Percentiles rank a stretch among this genome's conserved stretches.
phyloP scores from a whole-genome alignment of 2,329 filamentous ascomycete genomes.

The Fusarium sp. region DNA sequence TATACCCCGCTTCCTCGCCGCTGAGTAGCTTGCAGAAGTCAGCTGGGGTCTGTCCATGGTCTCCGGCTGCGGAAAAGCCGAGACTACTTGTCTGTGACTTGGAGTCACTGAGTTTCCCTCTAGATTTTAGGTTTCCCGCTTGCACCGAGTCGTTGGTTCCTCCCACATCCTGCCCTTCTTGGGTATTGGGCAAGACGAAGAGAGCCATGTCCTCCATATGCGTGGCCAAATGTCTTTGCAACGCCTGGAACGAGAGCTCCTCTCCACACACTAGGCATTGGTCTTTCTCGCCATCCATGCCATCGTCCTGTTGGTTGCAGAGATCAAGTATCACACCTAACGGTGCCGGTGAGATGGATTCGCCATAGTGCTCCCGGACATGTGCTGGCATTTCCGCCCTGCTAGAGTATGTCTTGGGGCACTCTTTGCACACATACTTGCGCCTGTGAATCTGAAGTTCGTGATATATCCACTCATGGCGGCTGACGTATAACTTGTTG shows the following conservation, averaged over 20 bases:
- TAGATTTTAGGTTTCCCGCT: too few relatives aligned
- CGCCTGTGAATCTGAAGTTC: not conserved
- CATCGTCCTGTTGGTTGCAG: not conserved
- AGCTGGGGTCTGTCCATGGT: not conserved
- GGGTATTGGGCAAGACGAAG: not conserved
- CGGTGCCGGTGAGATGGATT: not conserved
- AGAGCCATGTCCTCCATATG: not conserved
- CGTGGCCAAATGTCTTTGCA: not conserved
- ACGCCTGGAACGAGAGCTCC: not conserved
- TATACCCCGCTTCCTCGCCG: not conserved
- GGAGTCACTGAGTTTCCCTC: not conserved
- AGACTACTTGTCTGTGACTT: not conserved
- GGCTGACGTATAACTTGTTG: not conserved
- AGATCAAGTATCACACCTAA: not conserved
- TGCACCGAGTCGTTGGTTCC: not conserved
- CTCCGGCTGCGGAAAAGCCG: not conserved
- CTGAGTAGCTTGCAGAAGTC: not conserved
- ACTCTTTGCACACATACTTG: not conserved
- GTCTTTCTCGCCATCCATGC: not conserved
- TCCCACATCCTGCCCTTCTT: not conserved
- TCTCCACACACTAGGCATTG: not conserved
- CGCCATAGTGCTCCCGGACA: not conserved
- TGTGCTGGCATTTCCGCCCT: not conserved
- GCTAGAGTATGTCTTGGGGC: not conserved
- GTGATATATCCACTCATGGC: not conserved